phyloP scores from a whole-genome alignment of 2,329 filamentous ascomycete genomes.

The Fusarium bulbicola region DNA sequence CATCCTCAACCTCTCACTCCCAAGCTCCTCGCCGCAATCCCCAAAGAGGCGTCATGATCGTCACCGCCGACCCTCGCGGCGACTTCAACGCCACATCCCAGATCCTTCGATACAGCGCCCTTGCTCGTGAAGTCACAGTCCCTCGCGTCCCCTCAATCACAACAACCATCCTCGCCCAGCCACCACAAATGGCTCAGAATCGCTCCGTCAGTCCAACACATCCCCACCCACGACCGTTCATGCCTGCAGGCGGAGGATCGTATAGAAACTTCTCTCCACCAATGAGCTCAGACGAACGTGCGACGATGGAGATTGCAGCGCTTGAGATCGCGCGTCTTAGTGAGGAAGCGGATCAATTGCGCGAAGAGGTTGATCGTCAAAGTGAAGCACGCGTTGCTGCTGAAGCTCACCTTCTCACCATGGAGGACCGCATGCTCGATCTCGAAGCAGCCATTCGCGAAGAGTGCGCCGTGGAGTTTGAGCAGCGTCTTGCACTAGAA shows the following conservation, averaged over 20 bases:
- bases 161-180: conserved; percentile 67
- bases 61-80: conserved; percentile 90
- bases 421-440: conserved; percentile 71
- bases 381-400: conserved; percentile 74
- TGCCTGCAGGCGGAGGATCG: conserved; percentile 49
- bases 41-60: conserved; percentile 94
- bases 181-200: conserved; percentile 38
- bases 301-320: conserved; percentile 84
- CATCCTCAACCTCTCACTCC: conserved; percentile 54
- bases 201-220: conserved; percentile 45
- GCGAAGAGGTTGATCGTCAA: conserved; percentile 75
- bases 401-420: conserved; percentile 76
- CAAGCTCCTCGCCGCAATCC: conserved; percentile 66
- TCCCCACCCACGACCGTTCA: conserved; percentile 52
- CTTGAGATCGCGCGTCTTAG: conserved; percentile 81
- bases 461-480: conserved; percentile 89
- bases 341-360: conserved; percentile 77
- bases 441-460: conserved; percentile 88
- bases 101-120: conserved; percentile 91
- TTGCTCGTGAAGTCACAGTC: conserved; percentile 92
- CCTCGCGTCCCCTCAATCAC: conserved; percentile 87
- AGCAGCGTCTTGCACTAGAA: conserved; percentile 77
- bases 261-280: conserved; percentile 53
- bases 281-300: conserved; percentile 60
- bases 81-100: conserved; percentile 98